Evolutionary conservation across 805 yeast species (phyloP).

Genomic region (Wickerhamomyces chaumierensis): DNA sequence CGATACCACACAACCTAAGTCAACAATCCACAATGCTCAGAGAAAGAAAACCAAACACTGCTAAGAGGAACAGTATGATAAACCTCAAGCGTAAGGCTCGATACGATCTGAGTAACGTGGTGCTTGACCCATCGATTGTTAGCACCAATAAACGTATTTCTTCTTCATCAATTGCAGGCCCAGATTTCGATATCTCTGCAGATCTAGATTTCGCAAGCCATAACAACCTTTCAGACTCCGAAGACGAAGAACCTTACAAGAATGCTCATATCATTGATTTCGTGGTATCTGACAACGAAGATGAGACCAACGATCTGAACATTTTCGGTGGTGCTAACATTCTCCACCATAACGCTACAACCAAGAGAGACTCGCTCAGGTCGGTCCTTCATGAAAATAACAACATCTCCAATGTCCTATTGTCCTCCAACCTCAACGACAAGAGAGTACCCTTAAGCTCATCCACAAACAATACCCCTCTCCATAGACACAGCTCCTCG

Average conservation of each 20-base stretch:
- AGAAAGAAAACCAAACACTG: too few species aligned
- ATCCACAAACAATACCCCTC: constrained; percentile 6
- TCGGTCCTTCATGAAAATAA: constrained; percentile 11
- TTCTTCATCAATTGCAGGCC: too few species aligned
- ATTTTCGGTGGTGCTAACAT: too few species aligned
- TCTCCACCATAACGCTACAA: neutral
- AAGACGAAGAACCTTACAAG: constrained; percentile 12
- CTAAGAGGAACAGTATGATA: too few species aligned
- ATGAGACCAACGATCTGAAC: constrained; percentile 10
- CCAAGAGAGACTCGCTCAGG: constrained; percentile 7
- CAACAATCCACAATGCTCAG: too few species aligned
- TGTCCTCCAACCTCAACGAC: constrained; percentile 11
- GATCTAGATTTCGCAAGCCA: too few species aligned
- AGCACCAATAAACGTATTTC: too few species aligned
- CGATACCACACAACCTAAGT: too few species aligned
- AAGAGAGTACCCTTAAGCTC: constrained; percentile 12
- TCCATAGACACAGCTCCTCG: constrained; percentile 16
- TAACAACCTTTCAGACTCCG: neutral
- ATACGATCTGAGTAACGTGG: too few species aligned
- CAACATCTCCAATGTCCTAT: constrained; percentile 6
- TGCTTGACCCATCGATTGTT: too few species aligned
- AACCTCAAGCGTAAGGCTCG: too few species aligned
- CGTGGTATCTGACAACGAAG: constrained; percentile 17
- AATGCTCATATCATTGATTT: constrained; percentile 11
- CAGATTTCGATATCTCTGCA: too few species aligned